A percentile compares a stretch with the other conserved stretches of the same genome.
These are phyloP conservation scores for Phytophthora cryptogea DNA, from an alignment of 352 stramenopile species.

Conservation along the genomic window DNA sequence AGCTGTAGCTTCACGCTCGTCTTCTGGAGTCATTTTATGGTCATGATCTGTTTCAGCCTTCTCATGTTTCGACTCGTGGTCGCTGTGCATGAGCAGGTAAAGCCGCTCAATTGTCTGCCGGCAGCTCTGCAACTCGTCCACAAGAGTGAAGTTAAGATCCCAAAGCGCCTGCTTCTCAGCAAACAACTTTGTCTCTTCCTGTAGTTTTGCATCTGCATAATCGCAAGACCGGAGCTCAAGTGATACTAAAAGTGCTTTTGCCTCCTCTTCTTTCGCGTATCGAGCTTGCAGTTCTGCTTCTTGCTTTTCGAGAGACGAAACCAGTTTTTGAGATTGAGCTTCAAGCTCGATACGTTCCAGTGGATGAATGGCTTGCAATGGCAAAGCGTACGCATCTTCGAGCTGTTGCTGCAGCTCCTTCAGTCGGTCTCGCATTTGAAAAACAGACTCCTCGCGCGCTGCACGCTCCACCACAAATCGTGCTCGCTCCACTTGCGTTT, in stretches of 20 bases:
- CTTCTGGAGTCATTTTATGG: not conserved
- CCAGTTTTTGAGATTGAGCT: slow-evolving; percentile 28
- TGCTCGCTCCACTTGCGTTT: slow-evolving; percentile 56
- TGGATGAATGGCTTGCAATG: slow-evolving; percentile 54
- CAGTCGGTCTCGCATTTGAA: slow-evolving; percentile 54
- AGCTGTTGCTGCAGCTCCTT: slow-evolving; percentile 45
- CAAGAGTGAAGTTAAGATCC: slow-evolving; percentile 51
- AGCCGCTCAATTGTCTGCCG: slow-evolving; percentile 51
- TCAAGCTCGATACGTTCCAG: slow-evolving; percentile 53
- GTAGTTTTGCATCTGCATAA: slow-evolving; percentile 49
- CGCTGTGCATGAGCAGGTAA: slow-evolving; percentile 36
- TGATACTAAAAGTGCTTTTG: slow-evolving; percentile 45
- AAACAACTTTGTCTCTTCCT: slow-evolving; percentile 63
- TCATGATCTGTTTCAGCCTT: not conserved
- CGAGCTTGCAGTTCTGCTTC: slow-evolving; percentile 24
- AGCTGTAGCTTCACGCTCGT: not conserved
- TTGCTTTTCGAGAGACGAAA: slow-evolving; percentile 31
- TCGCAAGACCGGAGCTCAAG: slow-evolving; percentile 52
- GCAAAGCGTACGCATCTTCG: slow-evolving; percentile 49
- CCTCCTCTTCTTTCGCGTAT: slow-evolving; percentile 41
- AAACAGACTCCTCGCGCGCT: slow-evolving; percentile 57
- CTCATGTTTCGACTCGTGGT: not conserved
- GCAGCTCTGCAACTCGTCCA: slow-evolving; percentile 43
- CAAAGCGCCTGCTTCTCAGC: slow-evolving; percentile 67
- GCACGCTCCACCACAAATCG: slow-evolving; percentile 71